Conservation (phyloP, 495 filamentous ascomycete genomes). For the Friedmanniomyces endolithicus region DNA sequence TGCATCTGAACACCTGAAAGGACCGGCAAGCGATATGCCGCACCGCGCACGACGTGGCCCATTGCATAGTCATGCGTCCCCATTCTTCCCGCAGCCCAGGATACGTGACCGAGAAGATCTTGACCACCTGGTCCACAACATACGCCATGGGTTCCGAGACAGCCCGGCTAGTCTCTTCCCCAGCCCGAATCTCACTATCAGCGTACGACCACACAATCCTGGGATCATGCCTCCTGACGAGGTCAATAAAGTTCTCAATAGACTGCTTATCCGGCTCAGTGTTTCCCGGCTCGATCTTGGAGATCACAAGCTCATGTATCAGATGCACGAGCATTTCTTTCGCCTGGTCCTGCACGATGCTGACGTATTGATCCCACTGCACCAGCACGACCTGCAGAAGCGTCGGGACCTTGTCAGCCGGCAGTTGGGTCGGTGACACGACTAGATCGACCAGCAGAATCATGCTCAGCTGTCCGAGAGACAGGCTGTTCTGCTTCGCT, state of each 20-base stretch:
- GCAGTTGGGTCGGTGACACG: slow-evolving; percentile 75
- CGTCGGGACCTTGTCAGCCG: slow-evolving; percentile 63
- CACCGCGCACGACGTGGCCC: slow-evolving; percentile 96
- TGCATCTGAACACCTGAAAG: slow-evolving; percentile 93
- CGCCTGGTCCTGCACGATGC: slow-evolving; percentile 92
- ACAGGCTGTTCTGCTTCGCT: slow-evolving; percentile 73
- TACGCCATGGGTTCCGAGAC: slow-evolving; percentile 81
- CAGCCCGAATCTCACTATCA: slow-evolving; percentile 64
- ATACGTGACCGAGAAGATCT: slow-evolving; percentile 71
- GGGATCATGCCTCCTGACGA: slow-evolving; percentile 70
- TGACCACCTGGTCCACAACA: slow-evolving; percentile 66
- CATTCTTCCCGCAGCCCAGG: slow-evolving; percentile 82
- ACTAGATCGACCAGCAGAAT: slow-evolving; percentile 93
- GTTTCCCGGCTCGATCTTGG: slow-evolving; percentile 66
- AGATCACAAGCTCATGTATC: slow-evolving; percentile 91
- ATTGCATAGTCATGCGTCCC: slow-evolving; percentile 77
- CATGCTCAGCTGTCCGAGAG: slow-evolving; percentile 80
- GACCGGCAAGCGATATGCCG: slow-evolving; percentile 89
- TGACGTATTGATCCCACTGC: slow-evolving; percentile 90
- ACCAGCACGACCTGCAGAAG: slow-evolving; percentile 85
- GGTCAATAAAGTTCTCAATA: slow-evolving; percentile 83
- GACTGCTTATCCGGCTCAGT: slow-evolving; percentile 51
- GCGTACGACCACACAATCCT: slow-evolving; percentile 89
- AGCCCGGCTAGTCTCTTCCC: slow-evolving; percentile 49
- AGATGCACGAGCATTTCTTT: slow-evolving; percentile 96